These are phyloP conservation scores for Vanilla planifolia DNA, from an alignment of 106 monocot species.

Conservation along the genomic window DNA sequence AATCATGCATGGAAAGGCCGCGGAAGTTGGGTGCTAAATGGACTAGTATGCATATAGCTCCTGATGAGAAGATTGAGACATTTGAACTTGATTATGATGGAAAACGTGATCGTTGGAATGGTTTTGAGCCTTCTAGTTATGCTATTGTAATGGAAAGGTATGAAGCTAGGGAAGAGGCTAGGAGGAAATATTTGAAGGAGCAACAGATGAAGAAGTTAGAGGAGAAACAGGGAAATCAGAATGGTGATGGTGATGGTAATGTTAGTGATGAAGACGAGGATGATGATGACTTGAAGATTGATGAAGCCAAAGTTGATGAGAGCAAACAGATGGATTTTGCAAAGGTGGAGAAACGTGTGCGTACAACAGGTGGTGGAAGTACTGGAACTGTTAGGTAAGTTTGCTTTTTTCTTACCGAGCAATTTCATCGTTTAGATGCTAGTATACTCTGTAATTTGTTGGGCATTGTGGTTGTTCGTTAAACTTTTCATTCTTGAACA, in stretches of 20 bases:
- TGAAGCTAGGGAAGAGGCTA: constrained; percentile 79
- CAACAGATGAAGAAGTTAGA: constrained; percentile 90
- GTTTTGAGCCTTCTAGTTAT: constrained; percentile 74
- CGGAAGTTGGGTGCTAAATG: constrained; percentile 76
- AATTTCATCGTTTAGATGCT: too few relatives aligned
- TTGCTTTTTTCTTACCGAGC: too few relatives aligned
- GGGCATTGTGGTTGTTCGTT: too few relatives aligned
- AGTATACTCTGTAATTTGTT: too few relatives aligned
- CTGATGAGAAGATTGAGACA: constrained; percentile 91
- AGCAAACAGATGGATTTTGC: constrained; percentile 99
- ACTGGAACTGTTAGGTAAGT: constrained; percentile 93
- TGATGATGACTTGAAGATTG: constrained; percentile 75
- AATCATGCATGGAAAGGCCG: constrained; percentile 91
- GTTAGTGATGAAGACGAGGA: constrained; percentile 79
- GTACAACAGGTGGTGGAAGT: constrained; percentile 97
- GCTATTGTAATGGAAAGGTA: constrained; percentile 75
- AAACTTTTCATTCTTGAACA: too few relatives aligned
- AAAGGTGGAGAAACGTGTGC: constrained; percentile 95
- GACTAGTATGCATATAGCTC: constrained; percentile 86
- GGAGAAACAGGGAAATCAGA: constrained; percentile 57
- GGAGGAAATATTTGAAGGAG: constrained; percentile 84
- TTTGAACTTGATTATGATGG: constrained; percentile 99
- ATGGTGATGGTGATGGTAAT: constrained; percentile 25
- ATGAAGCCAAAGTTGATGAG: constrained; percentile 97
- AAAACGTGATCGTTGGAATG: constrained; percentile 97